Conservation (phyloP, 768 basidiomycete species). For the Termitomyces sp. region DNA sequence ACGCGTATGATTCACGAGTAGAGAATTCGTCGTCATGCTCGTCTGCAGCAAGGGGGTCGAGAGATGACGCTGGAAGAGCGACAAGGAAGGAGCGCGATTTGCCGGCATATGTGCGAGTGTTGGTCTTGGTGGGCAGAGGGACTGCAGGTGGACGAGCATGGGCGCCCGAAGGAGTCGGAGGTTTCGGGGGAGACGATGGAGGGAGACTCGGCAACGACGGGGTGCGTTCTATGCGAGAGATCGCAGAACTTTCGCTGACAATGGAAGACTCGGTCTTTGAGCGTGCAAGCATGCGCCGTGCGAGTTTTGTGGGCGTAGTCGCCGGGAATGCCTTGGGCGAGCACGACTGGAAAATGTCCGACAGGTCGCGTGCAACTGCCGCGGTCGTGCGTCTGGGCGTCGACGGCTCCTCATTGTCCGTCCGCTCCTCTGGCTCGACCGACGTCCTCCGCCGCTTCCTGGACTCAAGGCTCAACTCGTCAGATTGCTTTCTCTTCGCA, state of each 20-base stretch:
- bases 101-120: conserved; percentile 68
- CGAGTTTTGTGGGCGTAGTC: conserved; percentile 37
- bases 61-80: conserved; percentile 38
- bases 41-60: conserved; percentile 17
- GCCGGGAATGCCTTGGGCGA: conserved; percentile 21
- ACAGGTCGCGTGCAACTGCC: conserved; percentile 34
- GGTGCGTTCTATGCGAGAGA: conserved; percentile 23
- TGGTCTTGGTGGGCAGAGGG: conserved; percentile 21
- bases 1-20: conserved; percentile 68
- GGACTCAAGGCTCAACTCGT: not conserved
- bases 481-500: conserved; percentile 19
- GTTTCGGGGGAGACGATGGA: conserved; percentile 20
- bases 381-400: conserved; percentile 15
- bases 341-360: conserved; percentile 38
- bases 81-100: conserved; percentile 78
- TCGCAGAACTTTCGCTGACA: conserved; percentile 19
- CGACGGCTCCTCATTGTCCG: conserved; percentile 8
- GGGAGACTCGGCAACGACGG: conserved; percentile 31
- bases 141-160: conserved; percentile 19
- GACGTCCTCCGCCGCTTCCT: conserved; percentile 24
- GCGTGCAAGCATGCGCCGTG: conserved; percentile 69
- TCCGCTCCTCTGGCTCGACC: conserved; percentile 2
- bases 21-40: conserved; percentile 46
- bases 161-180: conserved; percentile 16
- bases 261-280: conserved; percentile 59